These are phyloP conservation scores for Ophiostoma angusticollis DNA, from an alignment of 2,329 filamentous ascomycete genomes.

Conservation along the genomic window DNA sequence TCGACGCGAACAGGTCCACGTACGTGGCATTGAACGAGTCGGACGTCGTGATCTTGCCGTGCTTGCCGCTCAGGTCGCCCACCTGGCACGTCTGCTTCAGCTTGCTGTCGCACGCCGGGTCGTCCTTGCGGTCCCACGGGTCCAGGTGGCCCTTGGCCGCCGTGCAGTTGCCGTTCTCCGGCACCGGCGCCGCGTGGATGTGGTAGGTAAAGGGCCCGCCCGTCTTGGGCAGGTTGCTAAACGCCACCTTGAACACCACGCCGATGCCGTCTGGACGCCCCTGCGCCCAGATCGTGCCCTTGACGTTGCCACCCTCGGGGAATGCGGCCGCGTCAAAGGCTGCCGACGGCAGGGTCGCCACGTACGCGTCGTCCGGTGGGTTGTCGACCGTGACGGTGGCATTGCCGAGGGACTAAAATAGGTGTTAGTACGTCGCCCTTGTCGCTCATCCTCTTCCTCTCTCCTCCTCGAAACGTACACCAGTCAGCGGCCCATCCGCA, in stretches of 20 bases:
- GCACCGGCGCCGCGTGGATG: constrained; percentile 53
- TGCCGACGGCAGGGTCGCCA: constrained; percentile 41
- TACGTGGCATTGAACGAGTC: constrained; percentile 38
- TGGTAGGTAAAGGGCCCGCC: constrained; percentile 44
- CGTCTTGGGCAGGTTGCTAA: constrained; percentile 21
- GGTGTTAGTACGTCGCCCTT: neutral
- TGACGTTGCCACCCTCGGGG: constrained; percentile 37
- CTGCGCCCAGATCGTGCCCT: constrained; percentile 22
- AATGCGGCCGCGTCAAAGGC: constrained; percentile 36
- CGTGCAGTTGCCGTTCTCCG: constrained; percentile 57
- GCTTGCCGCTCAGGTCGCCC: constrained; percentile 65
- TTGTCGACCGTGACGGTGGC: constrained; percentile 35
- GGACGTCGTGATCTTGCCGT: constrained; percentile 43
- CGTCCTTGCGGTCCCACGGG: constrained; percentile 53
- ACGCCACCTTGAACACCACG: constrained; percentile 20
- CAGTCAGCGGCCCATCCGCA: constrained; percentile 3
- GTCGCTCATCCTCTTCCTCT: too few relatives aligned
- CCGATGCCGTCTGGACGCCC: constrained; percentile 19
- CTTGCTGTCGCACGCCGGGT: constrained; percentile 42
- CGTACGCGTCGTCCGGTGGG: constrained; percentile 38
- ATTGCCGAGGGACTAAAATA: constrained; percentile 10
- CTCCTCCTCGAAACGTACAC: constrained; percentile 2
- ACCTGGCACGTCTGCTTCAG: constrained; percentile 56
- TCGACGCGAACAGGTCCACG: constrained; percentile 45
- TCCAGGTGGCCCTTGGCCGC: constrained; percentile 56